These are phyloP conservation scores for Cryptococcus deneoformans DNA, from an alignment of 1,284 basidiomycete species.

Conservation along the genomic window DNA sequence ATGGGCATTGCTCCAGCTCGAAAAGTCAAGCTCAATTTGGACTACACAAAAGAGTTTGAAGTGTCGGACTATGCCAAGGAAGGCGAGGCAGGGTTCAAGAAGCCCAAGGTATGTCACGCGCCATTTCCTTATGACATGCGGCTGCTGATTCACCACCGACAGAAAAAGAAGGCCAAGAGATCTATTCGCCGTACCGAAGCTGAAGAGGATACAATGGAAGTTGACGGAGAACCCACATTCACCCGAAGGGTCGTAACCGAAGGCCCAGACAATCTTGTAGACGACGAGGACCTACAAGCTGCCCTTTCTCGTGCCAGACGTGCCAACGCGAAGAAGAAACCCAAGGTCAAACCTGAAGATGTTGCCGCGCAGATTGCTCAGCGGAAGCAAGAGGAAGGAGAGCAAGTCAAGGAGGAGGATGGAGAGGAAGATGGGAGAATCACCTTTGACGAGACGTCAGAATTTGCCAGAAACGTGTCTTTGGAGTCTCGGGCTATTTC, in stretches of 20 bases:
- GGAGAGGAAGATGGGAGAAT: constrained; percentile 63
- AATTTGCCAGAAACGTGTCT: constrained; percentile 89
- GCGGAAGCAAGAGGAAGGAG: constrained; percentile 52
- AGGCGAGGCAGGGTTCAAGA: constrained; percentile 91
- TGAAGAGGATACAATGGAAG: constrained; percentile 66
- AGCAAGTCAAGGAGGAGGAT: constrained; percentile 57
- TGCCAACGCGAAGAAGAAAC: constrained; percentile 72
- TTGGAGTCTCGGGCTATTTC: constrained; percentile 46
- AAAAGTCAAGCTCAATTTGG: constrained; percentile 64
- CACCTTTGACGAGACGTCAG: constrained; percentile 94
- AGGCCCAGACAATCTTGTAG: constrained; percentile 83
- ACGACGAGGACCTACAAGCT: constrained; percentile 97
- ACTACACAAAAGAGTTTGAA: constrained; percentile 88
- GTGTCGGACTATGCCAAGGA: constrained; percentile 85
- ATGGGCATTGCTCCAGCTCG: constrained; percentile 47
- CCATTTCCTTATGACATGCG: too few relatives aligned
- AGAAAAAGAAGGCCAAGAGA: constrained; percentile 83
- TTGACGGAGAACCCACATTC: constrained; percentile 62
- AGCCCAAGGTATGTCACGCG: too few relatives aligned
- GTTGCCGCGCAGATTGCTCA: constrained; percentile 72
- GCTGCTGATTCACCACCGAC: too few relatives aligned
- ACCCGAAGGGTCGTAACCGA: constrained; percentile 52
- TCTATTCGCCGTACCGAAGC: constrained; percentile 65
- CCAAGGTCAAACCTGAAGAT: constrained; percentile 79
- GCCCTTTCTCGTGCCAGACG: constrained; percentile 82